Conservation (phyloP, 1,139 yeast genomes). For the Candida sanyaensis region DNA sequence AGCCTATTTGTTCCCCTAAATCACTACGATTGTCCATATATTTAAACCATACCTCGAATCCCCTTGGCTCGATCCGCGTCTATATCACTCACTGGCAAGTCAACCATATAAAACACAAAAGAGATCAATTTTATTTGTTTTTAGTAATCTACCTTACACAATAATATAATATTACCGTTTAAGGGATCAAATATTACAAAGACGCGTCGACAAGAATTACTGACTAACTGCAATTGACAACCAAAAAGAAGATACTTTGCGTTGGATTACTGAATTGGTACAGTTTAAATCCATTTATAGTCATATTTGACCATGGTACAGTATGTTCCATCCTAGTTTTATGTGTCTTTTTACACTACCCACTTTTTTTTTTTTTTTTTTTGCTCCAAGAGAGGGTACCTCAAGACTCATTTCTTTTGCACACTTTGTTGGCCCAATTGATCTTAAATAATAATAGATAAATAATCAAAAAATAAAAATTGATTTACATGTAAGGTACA, state of each 20-base stretch:
- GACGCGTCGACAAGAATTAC: neutral
- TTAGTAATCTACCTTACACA: neutral
- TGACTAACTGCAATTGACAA: neutral
- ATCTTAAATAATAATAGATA: neutral
- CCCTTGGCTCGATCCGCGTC: too few relatives aligned
- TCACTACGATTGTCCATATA: too few relatives aligned
- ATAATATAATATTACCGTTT: neutral
- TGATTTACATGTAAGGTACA: slow-evolving; percentile 1
- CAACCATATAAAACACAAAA: neutral
- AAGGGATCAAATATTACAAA: neutral
- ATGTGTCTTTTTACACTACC: too few relatives aligned
- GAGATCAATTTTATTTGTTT: neutral
- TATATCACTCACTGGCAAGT: too few relatives aligned
- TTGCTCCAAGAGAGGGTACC: too few relatives aligned
- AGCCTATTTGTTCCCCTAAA: too few relatives aligned
- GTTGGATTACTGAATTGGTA: neutral
- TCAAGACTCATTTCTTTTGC: too few relatives aligned
- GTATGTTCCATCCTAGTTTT: too few relatives aligned
- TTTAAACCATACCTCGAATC: too few relatives aligned
- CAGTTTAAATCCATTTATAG: neutral
- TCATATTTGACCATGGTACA: neutral
- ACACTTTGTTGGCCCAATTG: neutral
- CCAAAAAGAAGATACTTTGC: neutral
- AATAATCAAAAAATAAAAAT: neutral
- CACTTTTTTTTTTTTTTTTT: too few relatives aligned